phyloP scores from a whole-genome alignment of 2,329 filamentous ascomycete species.

The Leptographium procerum region DNA sequence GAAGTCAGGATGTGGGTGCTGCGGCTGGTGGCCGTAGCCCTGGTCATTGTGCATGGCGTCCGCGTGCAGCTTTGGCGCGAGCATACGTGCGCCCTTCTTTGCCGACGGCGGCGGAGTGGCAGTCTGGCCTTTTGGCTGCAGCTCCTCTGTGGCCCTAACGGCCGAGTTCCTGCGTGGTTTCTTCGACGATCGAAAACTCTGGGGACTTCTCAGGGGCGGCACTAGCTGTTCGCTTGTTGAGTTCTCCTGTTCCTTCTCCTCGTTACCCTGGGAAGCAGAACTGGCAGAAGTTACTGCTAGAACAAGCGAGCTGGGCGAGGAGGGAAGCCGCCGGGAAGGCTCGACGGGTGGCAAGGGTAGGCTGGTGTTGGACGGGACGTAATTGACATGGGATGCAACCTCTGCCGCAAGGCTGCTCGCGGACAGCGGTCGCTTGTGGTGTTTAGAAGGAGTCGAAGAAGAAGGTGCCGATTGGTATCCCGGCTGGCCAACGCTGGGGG shows the following conservation, averaged over 20 bases:
- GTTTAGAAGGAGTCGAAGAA: not conserved
- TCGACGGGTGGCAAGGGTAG: conserved; percentile 48
- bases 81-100: conserved; percentile 42
- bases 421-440: conserved; percentile 37
- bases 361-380: conserved; percentile 42
- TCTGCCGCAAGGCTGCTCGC: conserved; percentile 36
- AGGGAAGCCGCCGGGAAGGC: conserved; percentile 44
- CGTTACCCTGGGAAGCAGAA: not conserved
- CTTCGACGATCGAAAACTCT: conserved; percentile 25
- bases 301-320: conserved; percentile 39
- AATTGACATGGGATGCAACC: conserved; percentile 50
- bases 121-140: conserved; percentile 35
- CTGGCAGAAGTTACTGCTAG: conserved; percentile 11
- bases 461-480: conserved; percentile 16
- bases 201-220: conserved; percentile 14
- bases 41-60: conserved; percentile 48
- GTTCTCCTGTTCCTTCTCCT: not conserved
- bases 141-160: conserved; percentile 1
- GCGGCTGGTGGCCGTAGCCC: conserved; percentile 33
- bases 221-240: conserved; percentile 1
- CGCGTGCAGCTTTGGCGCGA: conserved; percentile 34
- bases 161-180: conserved; percentile 32
- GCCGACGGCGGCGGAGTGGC: conserved; percentile 49
- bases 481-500: conserved; percentile 15
- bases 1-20: conserved; percentile 22